Base-by-base conservation (phyloP, 306 rosid genomes). In the Vigna unguiculata region DNA sequence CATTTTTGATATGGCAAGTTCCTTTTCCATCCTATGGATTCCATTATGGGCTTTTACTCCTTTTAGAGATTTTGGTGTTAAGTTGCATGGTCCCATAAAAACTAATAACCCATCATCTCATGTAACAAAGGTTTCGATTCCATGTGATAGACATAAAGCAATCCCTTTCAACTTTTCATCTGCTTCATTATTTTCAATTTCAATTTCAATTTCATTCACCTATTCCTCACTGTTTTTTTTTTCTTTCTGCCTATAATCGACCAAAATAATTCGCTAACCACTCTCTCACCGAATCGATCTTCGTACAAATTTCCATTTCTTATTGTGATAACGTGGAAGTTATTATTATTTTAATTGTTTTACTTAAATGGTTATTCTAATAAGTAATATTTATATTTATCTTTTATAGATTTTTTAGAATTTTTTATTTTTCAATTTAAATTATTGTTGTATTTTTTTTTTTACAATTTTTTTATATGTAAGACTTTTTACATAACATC, bases 1-100 rank as follows among this genome's bases (percentile, higher is more conserved):
- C 67, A 58, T 40, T 76, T 69, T 28, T 16, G 69, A 24, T 57
- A 34, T 75, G 72, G 51, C 51, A 34, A 30, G 48, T 47, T 30
- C 57, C 25, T n/a, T 11, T 61, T 61, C 68, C 16, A 61, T 61
- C 46, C 8, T 32, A 20, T 34, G 24, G 1, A 15, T 61, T 61
- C 68, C 24, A 5, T 7, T 34, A 34, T n/a, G 22, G 68, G 15
- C 22, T 32, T 28, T 60, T 41, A 15, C 67, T 30, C 36, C 2
- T 60, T 60, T 60, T 32, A n/a, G 5, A 32, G 10, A 10, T 57
- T 57, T 58, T 24, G 19, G 67, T 60, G 20, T 15, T 59, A 15
- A 6, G 65, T 61, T 36, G 62, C 19, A 70, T 52, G 62, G 49
- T 34, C 49, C 63, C 62, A 11, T 32, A 17, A 34, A 49, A 49